Conservation (phyloP, 176 grass and related monocot species). For the bread wheat (Triticum aestivum) region DNA sequence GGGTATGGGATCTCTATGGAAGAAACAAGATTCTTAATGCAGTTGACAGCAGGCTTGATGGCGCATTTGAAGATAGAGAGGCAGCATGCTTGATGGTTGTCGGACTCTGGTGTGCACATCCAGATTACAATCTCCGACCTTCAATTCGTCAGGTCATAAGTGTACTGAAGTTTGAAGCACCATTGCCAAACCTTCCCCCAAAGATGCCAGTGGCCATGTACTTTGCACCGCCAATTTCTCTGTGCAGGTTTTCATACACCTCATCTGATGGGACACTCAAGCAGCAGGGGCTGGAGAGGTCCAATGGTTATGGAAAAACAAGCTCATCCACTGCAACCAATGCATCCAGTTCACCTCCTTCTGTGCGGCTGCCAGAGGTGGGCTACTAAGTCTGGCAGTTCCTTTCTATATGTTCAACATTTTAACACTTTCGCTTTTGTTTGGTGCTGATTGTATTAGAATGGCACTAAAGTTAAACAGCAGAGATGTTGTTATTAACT, state of each 20-base stretch:
- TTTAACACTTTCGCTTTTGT: not conserved
- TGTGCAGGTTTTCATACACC: slow-evolving; percentile 49
- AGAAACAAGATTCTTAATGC: slow-evolving; percentile 43
- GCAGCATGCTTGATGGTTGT: slow-evolving; percentile 52
- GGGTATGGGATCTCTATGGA: slow-evolving; percentile 69
- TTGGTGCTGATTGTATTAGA: slow-evolving; percentile 25
- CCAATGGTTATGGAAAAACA: slow-evolving; percentile 21
- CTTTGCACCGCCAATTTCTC: slow-evolving; percentile 48
- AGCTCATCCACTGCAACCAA: slow-evolving; percentile 36
- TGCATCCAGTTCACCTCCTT: slow-evolving; percentile 29
- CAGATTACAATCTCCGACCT: slow-evolving; percentile 50
- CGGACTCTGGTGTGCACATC: slow-evolving; percentile 67
- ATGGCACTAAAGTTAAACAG: slow-evolving; percentile 22
- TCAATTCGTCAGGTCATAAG: slow-evolving; percentile 52
- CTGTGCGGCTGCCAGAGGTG: slow-evolving; percentile 25
- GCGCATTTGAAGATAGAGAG: slow-evolving; percentile 37
- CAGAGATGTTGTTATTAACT: not conserved
- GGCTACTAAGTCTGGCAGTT: slow-evolving; percentile 25
- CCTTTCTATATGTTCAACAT: slow-evolving; percentile 3
- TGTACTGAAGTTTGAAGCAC: slow-evolving; percentile 52
- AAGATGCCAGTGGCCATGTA: slow-evolving; percentile 69
- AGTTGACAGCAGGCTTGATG: slow-evolving; percentile 49
- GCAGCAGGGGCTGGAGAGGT: slow-evolving; percentile 10
- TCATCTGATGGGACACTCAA: slow-evolving; percentile 33
- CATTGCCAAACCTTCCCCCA: slow-evolving; percentile 46